Conservation (phyloP, 176 grass and related monocot genomes). For the Oryza nivara region DNA sequence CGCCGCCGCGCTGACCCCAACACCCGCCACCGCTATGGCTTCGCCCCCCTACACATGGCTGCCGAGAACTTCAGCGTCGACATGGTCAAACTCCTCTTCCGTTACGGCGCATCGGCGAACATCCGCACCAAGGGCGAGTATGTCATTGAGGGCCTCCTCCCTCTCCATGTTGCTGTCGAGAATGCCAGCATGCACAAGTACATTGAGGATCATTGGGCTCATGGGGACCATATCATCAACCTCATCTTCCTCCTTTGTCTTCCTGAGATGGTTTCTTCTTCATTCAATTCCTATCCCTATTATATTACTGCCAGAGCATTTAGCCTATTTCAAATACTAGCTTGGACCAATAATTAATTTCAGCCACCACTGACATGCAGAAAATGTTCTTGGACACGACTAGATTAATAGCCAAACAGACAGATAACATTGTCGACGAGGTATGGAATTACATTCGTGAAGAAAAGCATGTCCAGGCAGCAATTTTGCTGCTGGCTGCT, state of each 20-base stretch:
- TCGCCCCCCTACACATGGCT: not conserved
- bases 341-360: not conserved
- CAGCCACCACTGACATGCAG: not conserved
- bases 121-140: not conserved
- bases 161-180: conserved; percentile 8
- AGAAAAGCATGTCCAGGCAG: not conserved
- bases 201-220: conserved; percentile 8
- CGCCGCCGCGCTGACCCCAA: not conserved
- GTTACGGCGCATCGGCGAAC: not conserved
- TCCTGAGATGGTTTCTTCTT: conserved; percentile 20
- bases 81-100: conserved; percentile 23
- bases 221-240: not conserved
- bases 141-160: not conserved
- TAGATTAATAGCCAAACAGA: too few species aligned
- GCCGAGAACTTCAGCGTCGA: conserved; percentile 3
- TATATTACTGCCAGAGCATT: not conserved
- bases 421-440: too few species aligned
- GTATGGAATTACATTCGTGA: too few species aligned
- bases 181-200: conserved; percentile 28
- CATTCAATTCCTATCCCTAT: too few species aligned
- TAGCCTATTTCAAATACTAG: not conserved
- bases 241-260: conserved; percentile 22
- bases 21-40: not conserved
- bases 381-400: not conserved
- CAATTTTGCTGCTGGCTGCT: conserved; percentile 27